Conservation (phyloP, 768 basidiomycete species). For the Ramaria rubella region DNA sequence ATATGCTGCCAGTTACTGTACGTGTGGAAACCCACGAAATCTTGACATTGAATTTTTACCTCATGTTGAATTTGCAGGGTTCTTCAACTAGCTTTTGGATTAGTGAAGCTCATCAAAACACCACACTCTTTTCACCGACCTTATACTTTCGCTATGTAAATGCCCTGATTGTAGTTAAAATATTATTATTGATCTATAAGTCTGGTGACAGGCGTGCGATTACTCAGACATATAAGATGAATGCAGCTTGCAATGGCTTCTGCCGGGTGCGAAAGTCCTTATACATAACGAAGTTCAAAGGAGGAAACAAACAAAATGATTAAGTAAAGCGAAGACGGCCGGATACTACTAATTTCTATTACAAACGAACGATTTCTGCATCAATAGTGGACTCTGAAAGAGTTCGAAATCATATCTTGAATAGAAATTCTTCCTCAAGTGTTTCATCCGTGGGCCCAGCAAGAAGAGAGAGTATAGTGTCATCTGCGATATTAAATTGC, state of each 20-base stretch:
- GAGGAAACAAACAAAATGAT: too few species aligned
- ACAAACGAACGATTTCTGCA: too few species aligned
- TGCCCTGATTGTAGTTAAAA: too few species aligned
- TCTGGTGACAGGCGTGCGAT: too few species aligned
- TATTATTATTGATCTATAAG: too few species aligned
- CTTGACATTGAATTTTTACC: not conserved
- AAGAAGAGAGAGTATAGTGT: not conserved
- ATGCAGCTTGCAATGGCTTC: too few species aligned
- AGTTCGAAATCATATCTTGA: not conserved
- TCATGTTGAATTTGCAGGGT: not conserved
- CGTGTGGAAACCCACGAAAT: not conserved
- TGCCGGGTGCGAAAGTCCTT: too few species aligned
- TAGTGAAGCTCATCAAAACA: not conserved
- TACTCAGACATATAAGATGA: too few species aligned
- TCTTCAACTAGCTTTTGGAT: slow-evolving; percentile 3
- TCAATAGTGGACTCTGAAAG: too few species aligned
- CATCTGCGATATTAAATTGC: not conserved
- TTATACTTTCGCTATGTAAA: not conserved
- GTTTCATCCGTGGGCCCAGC: not conserved
- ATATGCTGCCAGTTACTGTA: slow-evolving; percentile 13
- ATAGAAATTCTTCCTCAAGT: not conserved
- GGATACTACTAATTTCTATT: too few species aligned
- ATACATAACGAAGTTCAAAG: too few species aligned
- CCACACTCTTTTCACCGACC: not conserved
- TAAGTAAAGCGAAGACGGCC: too few species aligned